Evolutionary conservation across 2,329 filamentous ascomycete genomes (phyloP).

Genomic region (Pestalotiopsis sp.): DNA sequence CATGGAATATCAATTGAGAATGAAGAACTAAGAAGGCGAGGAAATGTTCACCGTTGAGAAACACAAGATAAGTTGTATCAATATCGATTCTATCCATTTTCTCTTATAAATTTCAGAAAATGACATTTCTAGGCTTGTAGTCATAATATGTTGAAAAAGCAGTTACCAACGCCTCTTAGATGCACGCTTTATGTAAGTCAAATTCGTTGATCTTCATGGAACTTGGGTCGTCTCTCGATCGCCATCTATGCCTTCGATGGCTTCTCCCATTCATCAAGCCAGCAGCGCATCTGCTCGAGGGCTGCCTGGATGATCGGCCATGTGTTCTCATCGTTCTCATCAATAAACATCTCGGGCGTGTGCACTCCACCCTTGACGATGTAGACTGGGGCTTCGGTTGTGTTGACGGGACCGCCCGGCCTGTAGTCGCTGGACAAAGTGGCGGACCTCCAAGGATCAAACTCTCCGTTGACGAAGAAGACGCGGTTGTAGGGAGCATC

Average conservation of each 20-base stretch:
- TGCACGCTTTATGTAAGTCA: neutral
- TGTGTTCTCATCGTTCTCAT: constrained; percentile 9
- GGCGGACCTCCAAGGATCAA: constrained; percentile 30
- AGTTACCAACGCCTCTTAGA: neutral
- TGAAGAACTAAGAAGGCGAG: neutral
- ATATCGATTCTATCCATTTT: neutral
- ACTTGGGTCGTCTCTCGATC: neutral
- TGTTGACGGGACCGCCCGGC: constrained; percentile 19
- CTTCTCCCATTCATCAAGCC: constrained; percentile 19
- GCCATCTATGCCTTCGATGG: neutral
- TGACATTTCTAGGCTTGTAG: neutral
- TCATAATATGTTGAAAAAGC: neutral
- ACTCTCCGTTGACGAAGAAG: constrained; percentile 33
- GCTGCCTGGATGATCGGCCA: constrained; percentile 15
- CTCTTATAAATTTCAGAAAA: neutral
- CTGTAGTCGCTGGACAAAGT: constrained; percentile 19
- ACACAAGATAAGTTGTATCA: neutral
- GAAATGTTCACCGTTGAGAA: neutral
- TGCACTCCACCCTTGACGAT: constrained; percentile 21
- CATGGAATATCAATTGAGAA: neutral
- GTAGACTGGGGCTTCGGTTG: constrained; percentile 17
- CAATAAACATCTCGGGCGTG: constrained; percentile 18
- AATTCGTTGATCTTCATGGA: neutral
- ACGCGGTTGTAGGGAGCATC: constrained; percentile 25
- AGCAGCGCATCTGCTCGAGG: constrained; percentile 20